Percentiles rank a stretch among this genome's conserved stretches.
Conservation (phyloP, 2,329 filamentous ascomycete species). For the Xylariaceae sp. region DNA sequence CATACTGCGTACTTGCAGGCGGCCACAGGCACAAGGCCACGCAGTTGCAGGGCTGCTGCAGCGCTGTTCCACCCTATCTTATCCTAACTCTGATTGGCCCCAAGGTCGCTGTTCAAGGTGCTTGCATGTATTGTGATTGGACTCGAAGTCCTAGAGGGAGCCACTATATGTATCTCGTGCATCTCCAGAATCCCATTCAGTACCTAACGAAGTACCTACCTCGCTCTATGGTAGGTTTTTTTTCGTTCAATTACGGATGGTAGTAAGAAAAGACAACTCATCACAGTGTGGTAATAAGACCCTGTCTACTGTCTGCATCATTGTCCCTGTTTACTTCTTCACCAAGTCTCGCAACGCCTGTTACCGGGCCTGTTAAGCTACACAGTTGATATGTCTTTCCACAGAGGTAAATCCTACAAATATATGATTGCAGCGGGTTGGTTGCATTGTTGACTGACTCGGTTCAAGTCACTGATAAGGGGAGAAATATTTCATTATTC, state of each 20-base stretch:
- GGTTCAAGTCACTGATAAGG: background rate
- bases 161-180: background rate
- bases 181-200: background rate
- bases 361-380: background rate
- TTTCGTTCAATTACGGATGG: background rate
- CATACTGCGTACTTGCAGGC: background rate
- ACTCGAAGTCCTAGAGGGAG: background rate
- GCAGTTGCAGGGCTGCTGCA: conserved; percentile 16
- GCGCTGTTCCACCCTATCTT: background rate
- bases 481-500: background rate
- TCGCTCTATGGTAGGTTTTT: too few species aligned
- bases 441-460: background rate
- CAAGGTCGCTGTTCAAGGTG: background rate
- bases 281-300: background rate
- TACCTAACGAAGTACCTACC: background rate
- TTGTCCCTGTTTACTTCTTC: background rate
- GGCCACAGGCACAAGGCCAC: conserved; percentile 27
- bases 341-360: background rate
- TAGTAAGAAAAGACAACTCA: background rate
- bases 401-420: background rate
- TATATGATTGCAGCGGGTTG: background rate
- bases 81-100: background rate
- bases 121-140: background rate
- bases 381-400: background rate
- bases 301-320: background rate